Evolutionary conservation across 2,329 filamentous ascomycete genomes (phyloP).

Genomic region (Thelonectria olida): DNA sequence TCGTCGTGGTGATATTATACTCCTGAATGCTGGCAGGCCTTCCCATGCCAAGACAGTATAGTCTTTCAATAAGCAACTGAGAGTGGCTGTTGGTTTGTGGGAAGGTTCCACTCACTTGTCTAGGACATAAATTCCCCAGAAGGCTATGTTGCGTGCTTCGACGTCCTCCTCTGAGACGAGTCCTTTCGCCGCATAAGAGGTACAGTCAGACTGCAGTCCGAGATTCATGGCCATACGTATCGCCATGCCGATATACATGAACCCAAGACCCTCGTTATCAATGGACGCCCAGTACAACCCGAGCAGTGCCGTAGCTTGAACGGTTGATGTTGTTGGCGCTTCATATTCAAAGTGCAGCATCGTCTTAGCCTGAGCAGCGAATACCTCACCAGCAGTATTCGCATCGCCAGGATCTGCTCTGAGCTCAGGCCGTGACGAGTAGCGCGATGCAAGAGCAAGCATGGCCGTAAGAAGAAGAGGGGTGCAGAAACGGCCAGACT

Average conservation of each 20-base stretch:
- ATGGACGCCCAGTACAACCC: conserved; percentile 1
- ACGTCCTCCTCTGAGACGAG: conserved; percentile 8
- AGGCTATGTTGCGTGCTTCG: conserved; percentile 7
- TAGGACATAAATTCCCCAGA: conserved; percentile 15
- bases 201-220: conserved; percentile 34
- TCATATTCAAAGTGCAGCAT: conserved; percentile 23
- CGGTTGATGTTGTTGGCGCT: conserved; percentile 18
- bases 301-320: conserved; percentile 19
- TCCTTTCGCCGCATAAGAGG: conserved; percentile 22
- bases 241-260: conserved; percentile 20
- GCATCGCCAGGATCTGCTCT: conserved; percentile 15
- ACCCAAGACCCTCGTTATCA: conserved; percentile 16
- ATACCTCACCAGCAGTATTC: conserved; percentile 18
- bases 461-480: conserved; percentile 21
- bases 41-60: conserved; percentile 15
- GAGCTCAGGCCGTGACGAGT: conserved; percentile 13
- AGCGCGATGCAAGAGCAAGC: conserved; percentile 17
- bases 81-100: no score
- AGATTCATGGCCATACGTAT: conserved; percentile 24
- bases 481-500: conserved; percentile 16
- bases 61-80: no score
- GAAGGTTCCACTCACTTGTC: no score
- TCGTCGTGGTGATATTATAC: conserved; percentile 15
- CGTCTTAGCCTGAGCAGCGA: conserved; percentile 18
- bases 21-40: conserved; percentile 15